phyloP scores from a whole-genome alignment of 768 basidiomycete species.

The Kwoniella pini region DNA sequence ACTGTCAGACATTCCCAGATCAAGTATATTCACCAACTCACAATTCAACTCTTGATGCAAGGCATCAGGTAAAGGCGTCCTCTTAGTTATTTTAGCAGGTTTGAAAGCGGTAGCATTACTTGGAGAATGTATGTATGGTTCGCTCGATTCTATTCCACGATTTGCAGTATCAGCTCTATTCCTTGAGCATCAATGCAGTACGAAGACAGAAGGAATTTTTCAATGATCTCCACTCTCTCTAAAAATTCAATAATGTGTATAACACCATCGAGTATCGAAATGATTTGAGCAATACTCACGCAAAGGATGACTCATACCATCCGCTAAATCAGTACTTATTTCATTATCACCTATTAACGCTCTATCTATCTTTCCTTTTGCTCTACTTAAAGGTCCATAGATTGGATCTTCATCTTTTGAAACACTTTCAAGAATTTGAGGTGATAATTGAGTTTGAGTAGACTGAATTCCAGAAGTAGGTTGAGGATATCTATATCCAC shows the following conservation, averaged over 20 bases:
- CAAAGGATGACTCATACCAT: conserved; percentile 11
- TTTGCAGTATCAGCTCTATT: background rate
- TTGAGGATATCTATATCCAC: background rate
- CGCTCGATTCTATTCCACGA: conserved; percentile 7
- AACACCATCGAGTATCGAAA: too few relatives aligned
- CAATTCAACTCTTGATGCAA: conserved; percentile 46
- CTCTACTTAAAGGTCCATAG: conserved; percentile 43
- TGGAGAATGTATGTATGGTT: conserved; percentile 29
- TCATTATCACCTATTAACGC: conserved; percentile 38
- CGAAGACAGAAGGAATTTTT: background rate
- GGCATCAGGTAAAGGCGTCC: conserved; percentile 41
- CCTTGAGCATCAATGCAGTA: background rate
- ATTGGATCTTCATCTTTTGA: conserved; percentile 42
- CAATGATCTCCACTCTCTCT: too few relatives aligned
- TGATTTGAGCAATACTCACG: too few relatives aligned
- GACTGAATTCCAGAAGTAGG: background rate
- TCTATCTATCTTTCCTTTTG: conserved; percentile 39
- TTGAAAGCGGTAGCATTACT: conserved; percentile 24
- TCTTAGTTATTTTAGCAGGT: conserved; percentile 23
- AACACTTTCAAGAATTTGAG: conserved; percentile 35
- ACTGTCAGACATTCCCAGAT: background rate
- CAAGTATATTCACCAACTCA: conserved; percentile 9
- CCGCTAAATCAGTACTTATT: conserved; percentile 39
- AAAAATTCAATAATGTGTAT: too few relatives aligned
- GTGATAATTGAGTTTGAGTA: conserved; percentile 22